phyloP scores from a whole-genome alignment of 2,329 filamentous ascomycete species.

The Penicillium sp. region DNA sequence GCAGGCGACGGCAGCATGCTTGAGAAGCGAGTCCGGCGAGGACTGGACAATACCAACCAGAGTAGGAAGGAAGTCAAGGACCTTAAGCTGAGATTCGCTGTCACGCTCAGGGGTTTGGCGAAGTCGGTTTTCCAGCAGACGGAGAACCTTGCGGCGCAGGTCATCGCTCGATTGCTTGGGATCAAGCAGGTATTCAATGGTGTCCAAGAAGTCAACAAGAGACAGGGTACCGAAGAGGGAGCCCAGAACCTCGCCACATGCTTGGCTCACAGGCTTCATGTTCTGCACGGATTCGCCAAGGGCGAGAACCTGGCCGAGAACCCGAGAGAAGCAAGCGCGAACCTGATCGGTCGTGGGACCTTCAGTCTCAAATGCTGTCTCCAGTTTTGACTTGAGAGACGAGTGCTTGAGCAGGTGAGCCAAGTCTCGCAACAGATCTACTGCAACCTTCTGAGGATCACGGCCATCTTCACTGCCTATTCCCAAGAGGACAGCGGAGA shows the following conservation, averaged over 20 bases:
- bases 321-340: conserved; percentile 65
- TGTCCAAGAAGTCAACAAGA: conserved; percentile 83
- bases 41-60: conserved; percentile 73
- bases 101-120: conserved; percentile 70
- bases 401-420: conserved; percentile 43
- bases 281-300: conserved; percentile 57
- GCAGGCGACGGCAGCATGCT: conserved; percentile 82
- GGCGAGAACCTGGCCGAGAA: conserved; percentile 64
- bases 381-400: conserved; percentile 41
- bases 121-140: conserved; percentile 76
- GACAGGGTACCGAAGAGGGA: conserved; percentile 82
- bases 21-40: conserved; percentile 69
- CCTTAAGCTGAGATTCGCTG: conserved; percentile 62
- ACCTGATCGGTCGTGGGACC: conserved; percentile 60
- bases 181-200: conserved; percentile 72
- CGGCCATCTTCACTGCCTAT: conserved; percentile 52
- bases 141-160: conserved; percentile 74
- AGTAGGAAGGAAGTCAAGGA: conserved; percentile 76
- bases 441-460: conserved; percentile 41
- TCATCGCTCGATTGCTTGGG: conserved; percentile 67
- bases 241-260: conserved; percentile 67
- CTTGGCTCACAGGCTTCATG: conserved; percentile 38
- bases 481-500: conserved; percentile 71
- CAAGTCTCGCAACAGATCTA: conserved; percentile 42
- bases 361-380: conserved; percentile 35